Evolutionary conservation across 352 stramenopile species (phyloP), one percentile per base, ranked within the genome.

Genomic region (Thalassiosira ordinaria): DNA sequence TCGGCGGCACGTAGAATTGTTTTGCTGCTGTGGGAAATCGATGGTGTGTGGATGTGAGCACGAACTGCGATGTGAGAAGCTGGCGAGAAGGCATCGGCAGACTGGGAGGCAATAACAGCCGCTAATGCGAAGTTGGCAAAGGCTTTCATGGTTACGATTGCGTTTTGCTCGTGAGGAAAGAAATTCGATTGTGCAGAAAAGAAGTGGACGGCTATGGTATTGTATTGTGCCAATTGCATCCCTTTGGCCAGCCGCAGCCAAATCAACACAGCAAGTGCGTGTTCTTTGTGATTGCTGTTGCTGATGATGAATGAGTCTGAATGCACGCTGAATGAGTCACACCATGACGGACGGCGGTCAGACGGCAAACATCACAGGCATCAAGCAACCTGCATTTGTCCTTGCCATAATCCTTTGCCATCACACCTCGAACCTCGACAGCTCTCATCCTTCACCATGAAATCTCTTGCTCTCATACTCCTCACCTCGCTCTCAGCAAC

Each of bases 1-100:
- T 91, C 86, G 59, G 67, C 77, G n/a, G 71, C 65, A 14, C 68
- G 49, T 31, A 86, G 67, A 56, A 83, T 68, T 13, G 73, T 80
- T 11, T 16, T 62, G 39, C 39, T n/a, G n/a, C n/a, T 47, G 39
- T 47, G 39, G 39, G 39, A 47, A 47, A 47, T 47, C 18, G 39
- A 41, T 41, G n/a, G n/a, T n/a, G n/a, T n/a, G n/a, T n/a, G n/a
- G n/a, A n/a, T n/a, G n/a, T n/a, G n/a, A n/a, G 33, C 33, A 11
- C 33, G 33, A 11, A 41, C 33, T 11, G 33, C 33, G 5, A 41
- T 41, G 33, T 41, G 33, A 11, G 33, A 41, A 41, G 33, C 18
- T 7, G 39, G 39, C 39, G 39, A 5, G 39, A 47, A 47, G 39
- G 39, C 39, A 2, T 47, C 39, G 39, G 39, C 39, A 47, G 2